Base-by-base conservation (phyloP, 176 grass and related monocot species). In the Alopecurus myosuroides region DNA sequence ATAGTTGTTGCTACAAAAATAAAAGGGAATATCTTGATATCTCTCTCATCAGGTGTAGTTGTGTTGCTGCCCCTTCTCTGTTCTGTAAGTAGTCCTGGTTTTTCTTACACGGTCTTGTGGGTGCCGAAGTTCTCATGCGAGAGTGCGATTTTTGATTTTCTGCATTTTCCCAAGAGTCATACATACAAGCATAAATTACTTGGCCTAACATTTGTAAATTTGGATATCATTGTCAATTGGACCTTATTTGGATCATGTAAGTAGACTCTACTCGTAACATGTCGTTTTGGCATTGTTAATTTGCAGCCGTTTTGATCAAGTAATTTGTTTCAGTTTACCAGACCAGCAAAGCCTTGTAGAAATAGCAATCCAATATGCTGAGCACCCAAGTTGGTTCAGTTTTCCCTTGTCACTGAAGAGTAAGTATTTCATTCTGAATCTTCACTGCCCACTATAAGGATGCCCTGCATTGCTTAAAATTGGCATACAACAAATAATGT, bases 1-100 rank as follows among this genome's bases (percentile, higher is more conserved):
- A 95, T 98, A n/a, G 88, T 95, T 84, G 95, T 98, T 85, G 95
- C 93, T 92, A 93, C 93, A 88, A 98, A 77, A 98, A 98, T 87
- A 95, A 91, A 89, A 98, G 92, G 81, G 89, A 95, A 75, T 93
- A 98, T 48, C 93, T 98, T 77, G 93, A 95, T 92, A 93, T 89
- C 40, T 93, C 92, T 82, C 95, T 98, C 80, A 93, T 98, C 51
- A 98, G 95, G 95, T 93, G 36, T 82, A 42, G 50, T 77, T 77
- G 30, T 41, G 70, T 77, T 10, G 0, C 0, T 22, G 23, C 49
- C 14, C 36, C 68, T 46, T 79, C 72, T 85, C 13, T 64, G 71
- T 89, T 85, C 26, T 77, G 23, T 75, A 60, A 42, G 10, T 31
- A 61, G 49, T 39, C 15, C 25, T 60, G 70, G 35, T 33, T 68